These are phyloP conservation scores for Leptodontidium sp. DNA, from an alignment of 2,329 filamentous ascomycete species.

Conservation along the genomic window DNA sequence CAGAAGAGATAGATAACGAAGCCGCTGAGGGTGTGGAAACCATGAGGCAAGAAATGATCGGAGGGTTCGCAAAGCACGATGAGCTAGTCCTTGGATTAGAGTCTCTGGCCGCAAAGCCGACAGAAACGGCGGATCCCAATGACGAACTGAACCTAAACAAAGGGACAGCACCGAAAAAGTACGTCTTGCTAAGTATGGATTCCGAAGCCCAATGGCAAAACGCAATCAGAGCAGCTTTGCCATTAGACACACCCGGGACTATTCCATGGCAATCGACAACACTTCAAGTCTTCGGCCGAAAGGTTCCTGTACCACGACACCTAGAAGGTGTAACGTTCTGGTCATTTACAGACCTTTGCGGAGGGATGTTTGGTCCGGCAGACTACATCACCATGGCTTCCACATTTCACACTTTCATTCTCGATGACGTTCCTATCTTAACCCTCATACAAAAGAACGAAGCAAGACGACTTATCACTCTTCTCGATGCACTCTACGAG, in stretches of 20 bases:
- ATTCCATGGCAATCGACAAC: constrained; percentile 55
- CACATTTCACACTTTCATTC: constrained; percentile 79
- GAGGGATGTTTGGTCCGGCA: constrained; percentile 72
- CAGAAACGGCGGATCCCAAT: not conserved
- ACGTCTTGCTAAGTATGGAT: constrained; percentile 37
- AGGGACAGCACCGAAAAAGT: constrained; percentile 40
- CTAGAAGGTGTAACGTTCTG: constrained; percentile 67
- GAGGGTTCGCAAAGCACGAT: constrained; percentile 32
- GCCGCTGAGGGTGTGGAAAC: constrained; percentile 42
- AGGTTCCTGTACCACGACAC: constrained; percentile 65
- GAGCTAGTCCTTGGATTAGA: constrained; percentile 12
- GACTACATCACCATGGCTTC: constrained; percentile 86
- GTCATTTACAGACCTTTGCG: constrained; percentile 74
- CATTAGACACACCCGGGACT: constrained; percentile 31
- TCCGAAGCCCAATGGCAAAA: constrained; percentile 40
- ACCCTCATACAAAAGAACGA: constrained; percentile 78
- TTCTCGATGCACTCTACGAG: constrained; percentile 83
- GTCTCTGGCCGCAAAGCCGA: not conserved
- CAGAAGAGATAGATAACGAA: constrained; percentile 45
- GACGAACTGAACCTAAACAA: constrained; percentile 23
- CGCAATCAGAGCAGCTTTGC: constrained; percentile 36
- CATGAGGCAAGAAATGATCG: constrained; percentile 47
- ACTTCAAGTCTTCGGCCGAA: constrained; percentile 69
- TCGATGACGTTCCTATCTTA: constrained; percentile 74
- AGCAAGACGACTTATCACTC: constrained; percentile 79